Evolutionary conservation across 306 rosid species (phyloP).

Genomic region (Quercus aquifolioides): DNA sequence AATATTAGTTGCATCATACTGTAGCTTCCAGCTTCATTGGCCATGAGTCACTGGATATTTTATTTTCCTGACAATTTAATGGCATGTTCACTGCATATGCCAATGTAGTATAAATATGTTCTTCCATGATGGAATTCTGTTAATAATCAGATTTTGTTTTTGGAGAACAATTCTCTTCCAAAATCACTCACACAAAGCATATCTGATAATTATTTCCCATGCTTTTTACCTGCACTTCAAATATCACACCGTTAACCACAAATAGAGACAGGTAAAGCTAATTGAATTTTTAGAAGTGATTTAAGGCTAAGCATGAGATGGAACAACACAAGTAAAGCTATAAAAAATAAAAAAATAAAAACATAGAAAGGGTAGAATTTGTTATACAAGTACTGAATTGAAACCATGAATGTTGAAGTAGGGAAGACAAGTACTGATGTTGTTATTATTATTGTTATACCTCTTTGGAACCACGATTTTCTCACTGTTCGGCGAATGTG

Average conservation of each 20-base stretch:
- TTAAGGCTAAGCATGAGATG: too few relatives aligned
- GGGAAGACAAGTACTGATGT: neutral
- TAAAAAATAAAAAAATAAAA: too few relatives aligned
- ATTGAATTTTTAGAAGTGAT: too few relatives aligned
- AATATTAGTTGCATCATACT: neutral
- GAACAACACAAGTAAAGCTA: too few relatives aligned
- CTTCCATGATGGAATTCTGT: constrained; percentile 11
- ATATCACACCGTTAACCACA: constrained; percentile 11
- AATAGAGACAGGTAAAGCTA: neutral
- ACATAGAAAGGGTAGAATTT: too few relatives aligned
- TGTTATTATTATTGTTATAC: constrained; percentile 26
- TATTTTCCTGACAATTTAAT: neutral
- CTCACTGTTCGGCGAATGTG: constrained; percentile 70
- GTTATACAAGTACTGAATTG: neutral
- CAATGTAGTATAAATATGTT: constrained; percentile 19
- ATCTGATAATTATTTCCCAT: constrained; percentile 35
- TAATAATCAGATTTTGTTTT: constrained; percentile 12
- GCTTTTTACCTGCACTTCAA: constrained; percentile 56
- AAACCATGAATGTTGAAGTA: neutral
- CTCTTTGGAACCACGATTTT: constrained; percentile 93
- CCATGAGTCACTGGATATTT: constrained; percentile 3
- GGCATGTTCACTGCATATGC: neutral
- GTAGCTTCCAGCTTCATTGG: constrained; percentile 15
- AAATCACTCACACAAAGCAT: constrained; percentile 7
- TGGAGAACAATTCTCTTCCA: constrained; percentile 6